Percentiles rank a stretch among this genome's conserved stretches.
phyloP scores from a whole-genome alignment of 768 basidiomycete species.

The Dacryopinax primogenitus region DNA sequence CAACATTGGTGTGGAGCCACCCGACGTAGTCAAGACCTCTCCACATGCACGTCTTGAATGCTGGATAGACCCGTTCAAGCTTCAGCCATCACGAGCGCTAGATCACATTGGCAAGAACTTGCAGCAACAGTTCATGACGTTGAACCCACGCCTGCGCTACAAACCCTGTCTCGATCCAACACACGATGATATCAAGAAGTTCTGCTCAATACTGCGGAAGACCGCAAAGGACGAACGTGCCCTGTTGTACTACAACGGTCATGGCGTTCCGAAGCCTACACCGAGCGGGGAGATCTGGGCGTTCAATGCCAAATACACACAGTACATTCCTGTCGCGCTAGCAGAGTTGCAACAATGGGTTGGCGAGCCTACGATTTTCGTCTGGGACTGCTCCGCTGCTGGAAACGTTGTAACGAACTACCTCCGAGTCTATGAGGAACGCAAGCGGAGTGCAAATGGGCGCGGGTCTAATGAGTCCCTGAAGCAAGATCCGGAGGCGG shows the following conservation, averaged over 20 bases:
- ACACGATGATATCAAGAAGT: slow-evolving; percentile 80
- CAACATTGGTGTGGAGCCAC: slow-evolving; percentile 95
- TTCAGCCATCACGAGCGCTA: slow-evolving; percentile 85
- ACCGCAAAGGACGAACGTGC: slow-evolving; percentile 88
- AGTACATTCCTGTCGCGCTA: slow-evolving; percentile 93
- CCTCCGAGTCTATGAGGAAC: slow-evolving; percentile 36
- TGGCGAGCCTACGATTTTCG: slow-evolving; percentile 88
- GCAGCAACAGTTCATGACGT: slow-evolving; percentile 88
- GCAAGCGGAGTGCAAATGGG: slow-evolving; percentile 23
- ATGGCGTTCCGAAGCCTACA: slow-evolving; percentile 95
- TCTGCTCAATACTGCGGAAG: slow-evolving; percentile 70
- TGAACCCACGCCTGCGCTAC: slow-evolving; percentile 87
- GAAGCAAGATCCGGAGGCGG: slow-evolving; percentile 17
- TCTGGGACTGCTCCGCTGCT: slow-evolving; percentile 99
- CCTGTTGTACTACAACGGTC: slow-evolving; percentile 95
- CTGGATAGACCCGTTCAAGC: slow-evolving; percentile 91
- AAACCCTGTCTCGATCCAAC: slow-evolving; percentile 93
- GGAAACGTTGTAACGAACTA: slow-evolving; percentile 88
- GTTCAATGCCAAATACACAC: slow-evolving; percentile 92
- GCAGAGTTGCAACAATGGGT: slow-evolving; percentile 90
- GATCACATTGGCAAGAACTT: slow-evolving; percentile 88
- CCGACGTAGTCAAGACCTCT: slow-evolving; percentile 92
- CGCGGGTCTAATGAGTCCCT: slow-evolving; percentile 10
- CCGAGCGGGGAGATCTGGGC: slow-evolving; percentile 96
- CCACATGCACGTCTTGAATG: slow-evolving; percentile 91